These are phyloP conservation scores for Penicillium salamii DNA, from an alignment of 495 filamentous ascomycete genomes.

Conservation along the genomic window DNA sequence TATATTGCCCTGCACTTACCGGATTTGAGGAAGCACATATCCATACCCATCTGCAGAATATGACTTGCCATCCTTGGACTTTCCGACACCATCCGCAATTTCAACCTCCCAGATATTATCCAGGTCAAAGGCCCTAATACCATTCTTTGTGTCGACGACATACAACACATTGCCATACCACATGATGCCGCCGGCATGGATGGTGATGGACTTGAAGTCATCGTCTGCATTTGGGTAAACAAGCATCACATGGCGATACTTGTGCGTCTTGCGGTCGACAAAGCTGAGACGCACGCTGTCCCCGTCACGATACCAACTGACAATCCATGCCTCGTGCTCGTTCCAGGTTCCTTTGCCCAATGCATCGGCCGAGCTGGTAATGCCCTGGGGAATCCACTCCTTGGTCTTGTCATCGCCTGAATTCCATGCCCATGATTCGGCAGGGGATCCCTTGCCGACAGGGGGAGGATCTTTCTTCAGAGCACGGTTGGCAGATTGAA, in stretches of 20 bases:
- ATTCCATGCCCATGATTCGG: constrained; percentile 23
- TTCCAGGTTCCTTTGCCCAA: constrained; percentile 27
- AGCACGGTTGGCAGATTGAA: constrained; percentile 34
- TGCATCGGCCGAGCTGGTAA: constrained; percentile 37
- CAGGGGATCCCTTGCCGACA: constrained; percentile 21
- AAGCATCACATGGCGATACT: constrained; percentile 41
- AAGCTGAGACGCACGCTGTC: constrained; percentile 35
- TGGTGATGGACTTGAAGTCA: constrained; percentile 24
- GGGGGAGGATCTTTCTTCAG: constrained; percentile 18
- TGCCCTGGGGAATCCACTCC: constrained; percentile 40
- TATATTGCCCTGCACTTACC: constrained; percentile 4
- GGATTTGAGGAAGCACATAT: constrained; percentile 27
- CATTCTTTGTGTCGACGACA: constrained; percentile 31
- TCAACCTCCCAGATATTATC: constrained; percentile 32
- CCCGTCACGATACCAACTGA: constrained; percentile 37
- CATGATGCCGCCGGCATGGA: constrained; percentile 33
- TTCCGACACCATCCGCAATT: constrained; percentile 22
- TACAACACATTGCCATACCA: constrained; percentile 35
- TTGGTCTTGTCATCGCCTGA: constrained; percentile 31
- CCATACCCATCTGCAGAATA: constrained; percentile 32
- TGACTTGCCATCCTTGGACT: constrained; percentile 15
- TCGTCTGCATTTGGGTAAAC: constrained; percentile 28
- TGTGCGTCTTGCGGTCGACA: constrained; percentile 26
- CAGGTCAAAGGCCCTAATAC: constrained; percentile 32
- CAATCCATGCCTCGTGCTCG: constrained; percentile 32